Conservation (phyloP, 331 rosid genomes). For the Cydonia oblonga region DNA sequence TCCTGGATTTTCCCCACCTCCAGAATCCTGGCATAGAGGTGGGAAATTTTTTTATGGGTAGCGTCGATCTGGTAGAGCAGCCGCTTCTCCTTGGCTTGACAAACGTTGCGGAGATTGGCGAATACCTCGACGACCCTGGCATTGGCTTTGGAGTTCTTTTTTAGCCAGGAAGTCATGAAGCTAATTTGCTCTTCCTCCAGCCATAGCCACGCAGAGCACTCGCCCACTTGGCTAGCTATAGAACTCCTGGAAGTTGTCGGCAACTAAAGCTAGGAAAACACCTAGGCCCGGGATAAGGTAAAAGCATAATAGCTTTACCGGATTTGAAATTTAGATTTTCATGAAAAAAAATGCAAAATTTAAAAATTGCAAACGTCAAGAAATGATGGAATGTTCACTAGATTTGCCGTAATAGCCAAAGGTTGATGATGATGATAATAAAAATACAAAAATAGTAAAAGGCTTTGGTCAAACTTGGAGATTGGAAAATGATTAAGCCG, state of each 20-base stretch:
- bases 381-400: too few species aligned
- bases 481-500: too few species aligned
- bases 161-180: conserved; percentile 47
- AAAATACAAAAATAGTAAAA: too few species aligned
- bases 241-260: conserved; percentile 21
- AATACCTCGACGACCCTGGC: conserved; percentile 74
- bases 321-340: too few species aligned
- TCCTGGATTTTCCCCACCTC: conserved; percentile 30
- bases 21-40: conserved; percentile 19
- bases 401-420: too few species aligned
- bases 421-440: too few species aligned
- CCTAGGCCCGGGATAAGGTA: conserved; percentile 52
- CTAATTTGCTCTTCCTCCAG: conserved; percentile 46
- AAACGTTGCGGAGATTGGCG: conserved; percentile 58
- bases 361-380: too few species aligned
- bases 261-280: conserved; percentile 38
- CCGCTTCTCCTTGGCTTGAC: conserved; percentile 65
- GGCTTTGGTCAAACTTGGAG: too few species aligned
- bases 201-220: conserved; percentile 12
- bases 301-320: conserved; percentile 20
- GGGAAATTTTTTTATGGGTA: conserved; percentile 41
- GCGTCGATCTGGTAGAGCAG: conserved; percentile 49
- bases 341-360: too few species aligned
- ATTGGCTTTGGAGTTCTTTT: conserved; percentile 72
- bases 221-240: conserved; percentile 10